Conservation (phyloP, 2,329 filamentous ascomycete species). For the Aspergillus phoenicis region DNA sequence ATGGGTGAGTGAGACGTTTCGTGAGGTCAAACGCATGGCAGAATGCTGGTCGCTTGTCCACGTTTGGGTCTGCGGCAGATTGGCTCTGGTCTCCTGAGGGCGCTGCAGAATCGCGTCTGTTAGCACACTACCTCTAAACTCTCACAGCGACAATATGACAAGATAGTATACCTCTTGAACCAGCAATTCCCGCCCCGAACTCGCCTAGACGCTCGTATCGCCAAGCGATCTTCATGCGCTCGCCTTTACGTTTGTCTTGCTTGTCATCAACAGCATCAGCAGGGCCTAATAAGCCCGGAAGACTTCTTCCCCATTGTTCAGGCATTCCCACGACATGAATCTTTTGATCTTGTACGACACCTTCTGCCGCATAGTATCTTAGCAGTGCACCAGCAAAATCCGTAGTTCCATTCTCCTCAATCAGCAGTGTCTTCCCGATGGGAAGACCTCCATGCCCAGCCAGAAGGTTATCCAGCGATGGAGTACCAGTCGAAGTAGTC, state of each 20-base stretch:
- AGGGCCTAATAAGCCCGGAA: conserved; percentile 70
- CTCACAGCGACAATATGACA: conserved; percentile 25
- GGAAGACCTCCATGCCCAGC: conserved; percentile 84
- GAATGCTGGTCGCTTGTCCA: conserved; percentile 51
- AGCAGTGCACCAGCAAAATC: conserved; percentile 86
- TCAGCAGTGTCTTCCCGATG: conserved; percentile 75
- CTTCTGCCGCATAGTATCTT: conserved; percentile 89
- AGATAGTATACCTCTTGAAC: conserved; percentile 59
- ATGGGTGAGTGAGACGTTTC: conserved; percentile 63
- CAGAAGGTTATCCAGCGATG: conserved; percentile 79
- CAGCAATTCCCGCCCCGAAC: conserved; percentile 59
- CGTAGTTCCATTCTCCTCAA: conserved; percentile 89
- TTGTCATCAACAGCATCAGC: conserved; percentile 50
- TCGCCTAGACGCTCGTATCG: conserved; percentile 84
- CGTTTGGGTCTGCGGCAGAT: conserved; percentile 31
- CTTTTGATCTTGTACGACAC: conserved; percentile 84
- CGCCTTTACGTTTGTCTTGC: conserved; percentile 50
- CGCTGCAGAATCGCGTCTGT: conserved; percentile 27
- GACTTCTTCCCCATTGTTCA: conserved; percentile 77
- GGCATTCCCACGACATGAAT: conserved; percentile 82
- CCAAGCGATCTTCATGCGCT: conserved; percentile 99
- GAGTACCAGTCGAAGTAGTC: conserved; percentile 88
- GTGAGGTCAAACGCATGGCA: conserved; percentile 74
- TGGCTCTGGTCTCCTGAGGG: conserved; percentile 47
- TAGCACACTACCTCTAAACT: conserved; percentile 15